These are phyloP conservation scores for Ustilago shanxiensis DNA, from an alignment of 1,284 basidiomycete species.

Conservation along the genomic window DNA sequence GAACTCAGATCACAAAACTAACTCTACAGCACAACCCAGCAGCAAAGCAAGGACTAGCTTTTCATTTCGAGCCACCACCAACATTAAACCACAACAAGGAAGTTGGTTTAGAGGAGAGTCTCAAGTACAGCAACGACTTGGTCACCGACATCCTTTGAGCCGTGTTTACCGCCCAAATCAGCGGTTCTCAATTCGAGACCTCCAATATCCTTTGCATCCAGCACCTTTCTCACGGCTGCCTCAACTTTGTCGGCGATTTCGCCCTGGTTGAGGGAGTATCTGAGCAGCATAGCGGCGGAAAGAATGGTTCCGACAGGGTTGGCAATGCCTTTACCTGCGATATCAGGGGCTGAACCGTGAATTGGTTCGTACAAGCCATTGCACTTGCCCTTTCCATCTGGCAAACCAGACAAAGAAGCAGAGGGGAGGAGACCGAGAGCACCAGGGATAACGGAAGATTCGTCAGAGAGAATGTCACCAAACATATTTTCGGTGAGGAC, in stretches of 20 bases:
- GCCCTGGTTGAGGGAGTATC: constrained; percentile 87
- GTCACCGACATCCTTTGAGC: constrained; percentile 85
- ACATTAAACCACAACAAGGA: background rate
- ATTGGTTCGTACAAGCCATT: constrained; percentile 96
- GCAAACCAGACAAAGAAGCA: constrained; percentile 92
- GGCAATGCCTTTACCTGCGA: constrained; percentile 92
- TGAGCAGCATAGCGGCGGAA: constrained; percentile 91
- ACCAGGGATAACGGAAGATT: constrained; percentile 96
- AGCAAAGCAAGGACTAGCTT: background rate
- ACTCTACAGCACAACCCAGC: too few relatives aligned
- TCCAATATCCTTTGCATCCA: constrained; percentile 81
- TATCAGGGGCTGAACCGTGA: constrained; percentile 83
- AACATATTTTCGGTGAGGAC: constrained; percentile 70
- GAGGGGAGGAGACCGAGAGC: constrained; percentile 96
- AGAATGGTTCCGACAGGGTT: constrained; percentile 98
- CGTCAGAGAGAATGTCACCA: constrained; percentile 85
- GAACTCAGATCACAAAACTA: too few relatives aligned
- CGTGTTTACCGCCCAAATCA: constrained; percentile 85
- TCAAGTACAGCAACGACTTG: constrained; percentile 83
- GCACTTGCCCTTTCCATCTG: constrained; percentile 78
- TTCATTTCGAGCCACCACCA: background rate
- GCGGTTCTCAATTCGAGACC: constrained; percentile 85
- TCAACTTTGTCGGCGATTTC: constrained; percentile 87
- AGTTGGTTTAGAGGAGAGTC: constrained; percentile 72
- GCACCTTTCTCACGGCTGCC: constrained; percentile 85